Evolutionary conservation across 2,329 filamentous ascomycete genomes (phyloP), one percentile per base, ranked within the genome.

Genomic region (Colletotrichum tabaci): DNA sequence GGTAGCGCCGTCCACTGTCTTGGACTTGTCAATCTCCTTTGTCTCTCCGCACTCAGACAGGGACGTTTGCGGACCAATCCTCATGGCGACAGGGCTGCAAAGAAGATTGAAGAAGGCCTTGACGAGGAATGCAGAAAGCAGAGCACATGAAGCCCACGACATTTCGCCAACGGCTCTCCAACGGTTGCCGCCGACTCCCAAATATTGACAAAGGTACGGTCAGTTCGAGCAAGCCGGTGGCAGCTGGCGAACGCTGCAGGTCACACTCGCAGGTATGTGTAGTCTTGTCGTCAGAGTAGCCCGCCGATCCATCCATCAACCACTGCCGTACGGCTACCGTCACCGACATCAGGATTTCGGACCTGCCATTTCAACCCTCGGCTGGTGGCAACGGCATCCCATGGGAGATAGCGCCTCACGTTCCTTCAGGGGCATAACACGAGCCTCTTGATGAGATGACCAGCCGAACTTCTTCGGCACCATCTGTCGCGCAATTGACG

Each of bases 381-480:
- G 57, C 65, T 71, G 68, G 53, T 55, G 40, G 56, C 40, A 60
- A 71, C 58, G 52, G 46, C 52, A 65, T 71, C 46, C 35, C 52
- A 62, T 71, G 21, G 38, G 42, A 66, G 65, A 55, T 6, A 46
- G 52, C 61, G 38, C 46, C 50, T 58, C 57, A 56, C 47, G 40
- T 44, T 53, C 67, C 30, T 66, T 52, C 68, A 71, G 57, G 68
- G 68, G 57, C 55, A 40, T 13, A 52, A 63, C 58, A 71, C 64
- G 68, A 71, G 58, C 67, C 63, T 71, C 67, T 49, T 44, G 49
- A 56, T 58, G 65, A 71, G 52, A 71, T 58, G 68, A 71, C 50
- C 26, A 53, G 56, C 63, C 56, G 55, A 61, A 67, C 63, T 67
- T 67, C 49, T 67, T 56, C 63, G 50, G 63, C 64, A 49, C 47